A percentile compares a stretch with the other conserved stretches of the same genome.
Evolutionary conservation across 2,329 filamentous ascomycete species (phyloP).

Genomic region (Emmonsiellopsis sp.): DNA sequence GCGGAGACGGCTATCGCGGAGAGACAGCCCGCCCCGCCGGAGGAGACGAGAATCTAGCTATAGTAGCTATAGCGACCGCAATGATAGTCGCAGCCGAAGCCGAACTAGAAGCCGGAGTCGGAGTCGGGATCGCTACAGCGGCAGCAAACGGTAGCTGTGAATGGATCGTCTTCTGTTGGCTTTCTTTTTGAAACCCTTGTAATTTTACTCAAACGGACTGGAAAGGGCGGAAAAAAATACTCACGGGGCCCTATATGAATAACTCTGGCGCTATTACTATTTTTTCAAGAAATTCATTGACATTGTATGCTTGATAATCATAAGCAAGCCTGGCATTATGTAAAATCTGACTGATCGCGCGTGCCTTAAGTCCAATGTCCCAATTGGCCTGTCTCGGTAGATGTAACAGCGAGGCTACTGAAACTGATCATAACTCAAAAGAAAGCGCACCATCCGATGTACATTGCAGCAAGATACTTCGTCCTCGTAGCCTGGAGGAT

Average conservation of each 20-base stretch:
- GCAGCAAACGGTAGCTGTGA: conserved; percentile 13
- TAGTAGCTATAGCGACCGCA: conserved; percentile 44
- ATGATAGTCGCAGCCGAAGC: conserved; percentile 43
- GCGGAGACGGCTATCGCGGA: conserved; percentile 25
- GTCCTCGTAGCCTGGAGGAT: conserved; percentile 78
- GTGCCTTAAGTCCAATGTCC: not conserved
- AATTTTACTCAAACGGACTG: not conserved
- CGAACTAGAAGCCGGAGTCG: conserved; percentile 47
- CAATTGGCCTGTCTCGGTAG: not conserved
- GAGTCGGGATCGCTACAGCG: conserved; percentile 22
- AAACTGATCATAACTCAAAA: conserved; percentile 3
- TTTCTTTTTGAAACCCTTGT: not conserved
- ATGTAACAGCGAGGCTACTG: not conserved
- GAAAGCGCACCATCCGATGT: conserved; percentile 68
- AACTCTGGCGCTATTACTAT: not conserved
- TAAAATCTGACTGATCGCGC: too few relatives aligned
- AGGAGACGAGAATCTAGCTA: conserved; percentile 53
- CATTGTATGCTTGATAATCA: too few relatives aligned
- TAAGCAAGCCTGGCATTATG: too few relatives aligned
- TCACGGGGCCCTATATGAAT: not conserved
- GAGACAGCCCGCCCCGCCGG: conserved; percentile 27
- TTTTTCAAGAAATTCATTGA: not conserved
- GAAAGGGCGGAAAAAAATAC: not conserved
- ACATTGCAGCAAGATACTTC: conserved; percentile 80
- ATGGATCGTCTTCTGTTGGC: not conserved